Evolutionary conservation across 148 eudicot genomes (phyloP).

Genomic region (Fallopia convolvulus): DNA sequence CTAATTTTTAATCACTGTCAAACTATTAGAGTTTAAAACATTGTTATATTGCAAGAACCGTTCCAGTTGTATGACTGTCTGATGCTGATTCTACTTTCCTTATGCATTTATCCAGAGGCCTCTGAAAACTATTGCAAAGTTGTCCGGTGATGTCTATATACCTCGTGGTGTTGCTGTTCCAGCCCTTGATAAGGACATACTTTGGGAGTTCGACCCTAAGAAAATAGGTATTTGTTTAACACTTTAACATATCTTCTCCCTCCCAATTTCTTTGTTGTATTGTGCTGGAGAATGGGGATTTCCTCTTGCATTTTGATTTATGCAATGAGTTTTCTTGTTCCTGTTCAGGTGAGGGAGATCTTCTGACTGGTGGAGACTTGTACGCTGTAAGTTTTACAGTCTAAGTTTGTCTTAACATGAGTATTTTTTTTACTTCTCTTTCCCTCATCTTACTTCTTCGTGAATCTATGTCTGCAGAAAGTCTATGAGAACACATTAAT

Average conservation of each 20-base stretch:
- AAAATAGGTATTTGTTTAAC: conserved; percentile 45
- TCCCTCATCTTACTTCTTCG: conserved; percentile 8
- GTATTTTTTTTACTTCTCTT: neutral
- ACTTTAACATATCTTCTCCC: neutral
- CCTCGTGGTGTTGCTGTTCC: conserved; percentile 99
- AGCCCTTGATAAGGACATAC: conserved; percentile 81
- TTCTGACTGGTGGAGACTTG: conserved; percentile 91
- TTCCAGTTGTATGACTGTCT: neutral
- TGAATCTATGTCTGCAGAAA: conserved; percentile 34
- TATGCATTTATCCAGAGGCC: conserved; percentile 64
- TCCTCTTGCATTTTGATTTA: neutral
- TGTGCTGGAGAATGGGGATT: neutral
- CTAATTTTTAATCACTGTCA: neutral
- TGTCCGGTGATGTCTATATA: conserved; percentile 95
- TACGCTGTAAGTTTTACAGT: conserved; percentile 79
- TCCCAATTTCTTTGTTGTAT: conserved; percentile 6
- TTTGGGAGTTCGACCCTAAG: conserved; percentile 96
- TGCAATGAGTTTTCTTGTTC: conserved; percentile 5
- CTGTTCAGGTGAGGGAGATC: conserved; percentile 86
- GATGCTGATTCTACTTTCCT: neutral
- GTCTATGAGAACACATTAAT: conserved; percentile 85
- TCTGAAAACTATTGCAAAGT: conserved; percentile 81
- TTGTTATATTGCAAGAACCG: neutral
- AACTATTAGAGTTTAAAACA: neutral
- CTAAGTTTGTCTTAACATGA: neutral